Conservation (phyloP, 2,329 filamentous ascomycete genomes). For the Sporothrix euskadiensis region DNA sequence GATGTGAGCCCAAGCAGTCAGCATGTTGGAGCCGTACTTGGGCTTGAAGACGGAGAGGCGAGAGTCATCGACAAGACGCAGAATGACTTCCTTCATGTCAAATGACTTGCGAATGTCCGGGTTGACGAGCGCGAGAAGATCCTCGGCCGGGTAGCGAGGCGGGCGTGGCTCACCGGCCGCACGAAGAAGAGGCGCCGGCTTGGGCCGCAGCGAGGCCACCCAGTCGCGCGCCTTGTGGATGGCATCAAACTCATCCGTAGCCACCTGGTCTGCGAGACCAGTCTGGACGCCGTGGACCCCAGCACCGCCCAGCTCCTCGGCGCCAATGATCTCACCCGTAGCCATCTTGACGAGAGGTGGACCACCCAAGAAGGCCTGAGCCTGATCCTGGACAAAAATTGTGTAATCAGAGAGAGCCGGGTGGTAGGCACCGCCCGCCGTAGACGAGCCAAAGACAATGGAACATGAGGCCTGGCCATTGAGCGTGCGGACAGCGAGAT, state of each 20-base stretch:
- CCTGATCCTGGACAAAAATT: constrained; percentile 43
- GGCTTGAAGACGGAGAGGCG: constrained; percentile 45
- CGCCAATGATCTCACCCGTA: constrained; percentile 46
- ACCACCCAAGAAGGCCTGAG: constrained; percentile 48
- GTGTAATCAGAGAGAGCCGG: constrained; percentile 29
- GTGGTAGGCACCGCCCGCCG: constrained; percentile 9
- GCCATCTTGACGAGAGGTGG: constrained; percentile 51
- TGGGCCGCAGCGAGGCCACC: constrained; percentile 36
- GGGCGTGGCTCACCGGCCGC: constrained; percentile 34
- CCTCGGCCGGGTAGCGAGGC: constrained; percentile 41
- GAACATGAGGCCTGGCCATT: constrained; percentile 7
- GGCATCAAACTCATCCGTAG: constrained; percentile 47
- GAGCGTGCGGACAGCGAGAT: constrained; percentile 8
- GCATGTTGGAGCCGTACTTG: constrained; percentile 42
- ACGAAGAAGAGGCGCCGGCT: neutral
- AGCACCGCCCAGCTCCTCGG: constrained; percentile 48
- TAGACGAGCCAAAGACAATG: constrained; percentile 15
- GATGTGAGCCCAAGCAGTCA: constrained; percentile 46
- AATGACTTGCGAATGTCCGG: constrained; percentile 41
- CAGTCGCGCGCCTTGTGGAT: constrained; percentile 39
- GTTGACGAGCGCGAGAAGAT: constrained; percentile 42
- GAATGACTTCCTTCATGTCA: constrained; percentile 42
- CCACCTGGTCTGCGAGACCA: constrained; percentile 48
- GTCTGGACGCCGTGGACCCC: constrained; percentile 42
- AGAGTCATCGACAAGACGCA: constrained; percentile 47